Percentiles rank a stretch among this genome's conserved stretches.
Conservation (phyloP, 1,284 basidiomycete species). For the Ganoderma boninense region DNA sequence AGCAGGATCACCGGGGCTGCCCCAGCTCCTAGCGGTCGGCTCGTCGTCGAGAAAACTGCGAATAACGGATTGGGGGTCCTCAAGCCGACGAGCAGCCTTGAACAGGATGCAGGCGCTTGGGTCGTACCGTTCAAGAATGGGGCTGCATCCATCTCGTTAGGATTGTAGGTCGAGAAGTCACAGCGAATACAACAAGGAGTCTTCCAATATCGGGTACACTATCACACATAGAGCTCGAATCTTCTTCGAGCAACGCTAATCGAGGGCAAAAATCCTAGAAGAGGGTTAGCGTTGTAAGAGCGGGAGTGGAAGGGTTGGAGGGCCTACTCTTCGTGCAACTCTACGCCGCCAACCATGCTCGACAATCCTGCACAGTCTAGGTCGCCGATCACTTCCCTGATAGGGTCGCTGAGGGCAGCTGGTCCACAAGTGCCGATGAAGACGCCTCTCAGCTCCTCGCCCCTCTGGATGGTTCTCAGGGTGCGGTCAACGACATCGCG, state of each 20-base stretch:
- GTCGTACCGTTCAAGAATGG: slow-evolving; percentile 51
- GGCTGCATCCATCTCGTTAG: slow-evolving; percentile 37
- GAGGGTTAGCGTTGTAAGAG: neutral
- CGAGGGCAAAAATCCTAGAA: neutral
- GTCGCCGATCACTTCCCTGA: slow-evolving; percentile 55
- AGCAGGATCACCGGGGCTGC: slow-evolving; percentile 53
- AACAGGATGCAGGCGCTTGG: slow-evolving; percentile 57
- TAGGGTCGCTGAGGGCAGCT: slow-evolving; percentile 58
- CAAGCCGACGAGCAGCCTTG: slow-evolving; percentile 48
- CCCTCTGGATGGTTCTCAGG: slow-evolving; percentile 38
- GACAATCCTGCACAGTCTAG: slow-evolving; percentile 53
- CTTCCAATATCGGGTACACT: neutral
- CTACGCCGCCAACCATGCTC: slow-evolving; percentile 74
- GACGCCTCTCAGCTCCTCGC: slow-evolving; percentile 55
- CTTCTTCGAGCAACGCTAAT: neutral
- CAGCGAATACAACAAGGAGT: neutral
- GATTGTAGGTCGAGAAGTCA: slow-evolving; percentile 12
- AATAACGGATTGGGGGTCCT: slow-evolving; percentile 47
- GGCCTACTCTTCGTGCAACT: slow-evolving; percentile 72
- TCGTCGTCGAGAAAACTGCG: slow-evolving; percentile 57
- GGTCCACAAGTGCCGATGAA: slow-evolving; percentile 77
- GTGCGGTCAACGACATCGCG: slow-evolving; percentile 58
- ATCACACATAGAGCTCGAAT: neutral
- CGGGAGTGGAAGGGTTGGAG: neutral
- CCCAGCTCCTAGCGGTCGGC: slow-evolving; percentile 53